Percentiles rank a stretch among this genome's conserved stretches.
Conservation (phyloP, 2,329 filamentous ascomycete species). For the Botrytis medusae region DNA sequence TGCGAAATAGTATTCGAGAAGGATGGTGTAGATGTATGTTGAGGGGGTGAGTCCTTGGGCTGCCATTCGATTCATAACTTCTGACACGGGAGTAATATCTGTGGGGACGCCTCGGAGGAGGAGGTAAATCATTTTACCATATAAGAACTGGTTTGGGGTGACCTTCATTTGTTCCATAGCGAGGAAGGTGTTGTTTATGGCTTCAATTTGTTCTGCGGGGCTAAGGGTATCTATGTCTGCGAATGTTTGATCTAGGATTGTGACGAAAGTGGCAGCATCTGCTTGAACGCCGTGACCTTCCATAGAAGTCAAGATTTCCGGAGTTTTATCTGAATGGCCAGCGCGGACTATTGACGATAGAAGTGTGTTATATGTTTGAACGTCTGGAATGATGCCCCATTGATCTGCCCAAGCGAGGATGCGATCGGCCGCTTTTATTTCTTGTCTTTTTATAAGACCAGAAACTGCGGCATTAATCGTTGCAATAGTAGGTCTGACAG, state of each 20-base stretch:
- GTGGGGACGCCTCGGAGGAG: slow-evolving; percentile 49
- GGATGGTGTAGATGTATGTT: slow-evolving; percentile 71
- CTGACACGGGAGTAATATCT: slow-evolving; percentile 51
- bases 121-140: slow-evolving; percentile 66
- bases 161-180: slow-evolving; percentile 59
- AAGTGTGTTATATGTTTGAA: slow-evolving; percentile 64
- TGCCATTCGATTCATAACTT: slow-evolving; percentile 63
- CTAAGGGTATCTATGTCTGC: slow-evolving; percentile 44
- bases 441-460: slow-evolving; percentile 55
- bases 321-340: slow-evolving; percentile 49
- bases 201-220: slow-evolving; percentile 50
- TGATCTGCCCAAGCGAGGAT: slow-evolving; percentile 52
- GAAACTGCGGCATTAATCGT: slow-evolving; percentile 69
- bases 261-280: slow-evolving; percentile 70
- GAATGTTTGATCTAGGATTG: slow-evolving; percentile 64
- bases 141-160: slow-evolving; percentile 60
- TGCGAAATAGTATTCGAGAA: slow-evolving; percentile 66
- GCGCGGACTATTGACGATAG: slow-evolving; percentile 58
- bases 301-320: slow-evolving; percentile 60
- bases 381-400: slow-evolving; percentile 48
- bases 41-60: slow-evolving; percentile 52
- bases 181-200: slow-evolving; percentile 55
- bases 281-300: slow-evolving; percentile 52
- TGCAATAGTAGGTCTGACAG: slow-evolving; percentile 59
- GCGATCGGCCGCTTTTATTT: slow-evolving; percentile 50